phyloP scores from a whole-genome alignment of 1,284 basidiomycete genomes.

The Xerocomus minutiporus region DNA sequence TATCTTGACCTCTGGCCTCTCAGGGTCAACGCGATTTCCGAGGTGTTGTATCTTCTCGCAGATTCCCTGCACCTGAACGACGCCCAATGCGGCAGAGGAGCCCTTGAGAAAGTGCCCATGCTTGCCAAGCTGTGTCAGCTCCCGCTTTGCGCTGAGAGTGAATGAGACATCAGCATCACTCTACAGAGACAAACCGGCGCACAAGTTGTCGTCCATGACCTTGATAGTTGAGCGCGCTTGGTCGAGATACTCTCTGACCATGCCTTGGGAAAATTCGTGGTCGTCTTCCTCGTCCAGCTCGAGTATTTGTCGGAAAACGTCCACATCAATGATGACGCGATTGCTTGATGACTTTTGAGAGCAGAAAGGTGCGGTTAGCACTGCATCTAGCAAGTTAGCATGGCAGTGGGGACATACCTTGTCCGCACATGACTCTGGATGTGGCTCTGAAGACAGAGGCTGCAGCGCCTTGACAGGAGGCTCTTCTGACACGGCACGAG shows the following conservation, averaged over 20 bases:
- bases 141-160: constrained; percentile 45
- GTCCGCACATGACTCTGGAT: constrained; percentile 22
- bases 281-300: constrained; percentile 85
- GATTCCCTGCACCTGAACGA: constrained; percentile 72
- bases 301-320: constrained; percentile 79
- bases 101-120: constrained; percentile 94
- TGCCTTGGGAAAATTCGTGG: constrained; percentile 73
- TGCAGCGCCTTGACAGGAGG: constrained; percentile 16
- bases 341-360: constrained; percentile 12
- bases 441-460: constrained; percentile 12
- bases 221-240: constrained; percentile 74
- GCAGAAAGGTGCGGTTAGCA: constrained; percentile 11
- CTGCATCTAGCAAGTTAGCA: not conserved
- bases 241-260: constrained; percentile 77
- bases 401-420: constrained; percentile 22
- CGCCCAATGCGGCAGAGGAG: constrained; percentile 86
- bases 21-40: constrained; percentile 54
- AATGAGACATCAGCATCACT: constrained; percentile 13
- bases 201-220: constrained; percentile 79
- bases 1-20: constrained; percentile 45
- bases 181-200: constrained; percentile 36
- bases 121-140: constrained; percentile 64
- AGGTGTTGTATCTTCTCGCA: constrained; percentile 91
- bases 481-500: constrained; percentile 33
- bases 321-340: constrained; percentile 59